Base-by-base conservation (phyloP, 371 early-diverging fungal genomes). In the Lichtheimia corymbifera region DNA sequence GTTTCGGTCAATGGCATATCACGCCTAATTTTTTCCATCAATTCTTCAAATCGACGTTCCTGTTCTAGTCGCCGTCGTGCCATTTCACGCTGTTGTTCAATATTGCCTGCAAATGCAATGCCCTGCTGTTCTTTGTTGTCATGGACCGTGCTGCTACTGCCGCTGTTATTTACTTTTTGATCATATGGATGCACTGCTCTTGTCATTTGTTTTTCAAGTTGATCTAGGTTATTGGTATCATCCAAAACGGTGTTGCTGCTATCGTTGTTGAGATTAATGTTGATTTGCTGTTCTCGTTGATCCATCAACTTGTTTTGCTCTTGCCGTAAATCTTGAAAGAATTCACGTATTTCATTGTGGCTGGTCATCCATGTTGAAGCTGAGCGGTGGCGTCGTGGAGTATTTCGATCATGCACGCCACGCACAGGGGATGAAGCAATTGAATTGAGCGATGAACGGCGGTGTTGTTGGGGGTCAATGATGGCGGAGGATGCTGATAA, bases 51-150 rank as follows among this genome's bases (percentile, higher is more conserved):
- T 3, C 62, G 67, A 51, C 77, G 65, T 13, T 70, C 70, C 51
- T 73, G 62, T 30, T 71, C 75, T 1, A 80, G 53, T 25, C 72
- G 59, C 43, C 58, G 58, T 44, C 80, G 68, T 1, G 80, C 80
- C 13, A 67, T 47, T 28, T 75, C 71, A 35, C 80, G 55, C 55
- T 80, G 80, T 11, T 55, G 60, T 27, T 67, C 74, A 40, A 80
- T 67, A 60, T 77, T 66, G 18, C 72, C 68, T 22, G 80, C 75
- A 65, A 80, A 80, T 14, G 71, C 71, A 60, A 80, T 80, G n/a
- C 70, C 75, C 25, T 56, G 63, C 25, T 30, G 28, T 35, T 56
- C 63, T 28, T 59, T 41, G 15, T 35, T 45, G 51, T 41, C 54
- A 12, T 47, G 15, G n/a, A 45, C 35, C 22, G 44, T 35, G 53